Evolutionary conservation across 441 rosid species (phyloP), one percentile per base, ranked within the genome.

Genomic region (Adansonia grandidieri): DNA sequence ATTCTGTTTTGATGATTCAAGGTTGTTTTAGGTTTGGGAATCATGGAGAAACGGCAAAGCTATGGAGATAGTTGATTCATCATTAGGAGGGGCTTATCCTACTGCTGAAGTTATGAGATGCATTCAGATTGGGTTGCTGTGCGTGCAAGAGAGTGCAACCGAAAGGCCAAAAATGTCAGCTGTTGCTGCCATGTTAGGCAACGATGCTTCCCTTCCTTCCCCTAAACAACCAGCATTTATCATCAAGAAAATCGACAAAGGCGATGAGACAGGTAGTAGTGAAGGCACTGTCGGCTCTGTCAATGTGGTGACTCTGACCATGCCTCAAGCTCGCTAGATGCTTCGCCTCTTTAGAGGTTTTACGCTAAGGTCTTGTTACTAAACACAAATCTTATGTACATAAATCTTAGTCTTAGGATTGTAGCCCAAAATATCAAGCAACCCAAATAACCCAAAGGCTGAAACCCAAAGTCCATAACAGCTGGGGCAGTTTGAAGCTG

Each of bases 91-190:
- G 20, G 62, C 82, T 2, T 73, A 75, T 63, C 45, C 47, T 1
- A n/a, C 10, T 1, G 14, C 20, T 0, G 85, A 89, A 79, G 86
- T 50, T 9, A 7, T 61, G 42, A 86, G 85, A 73, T 83, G 84
- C 77, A 83, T 84, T 15, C 91, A 88, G 40, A 78, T 87, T 9
- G 88, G 85, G 63, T 76, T 87, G 0, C 54, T 88, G 15, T 89
- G 88, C 61, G 87, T 88, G 32, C 91, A 88, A 47, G 82, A 83
- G 0, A 65, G 45, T 11, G 77, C 88, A 9, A 84, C 51, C 28
- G 87, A 87, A 3, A 86, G 92, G 72, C 92, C 92, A 2, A 82
- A 70, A 54, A 88, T 85, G 76, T 69, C 67, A 8, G 24, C 50
- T 0, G 84, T 87, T 10, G 15, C 84, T 63, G 74, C 80, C 0